Evolutionary conservation across 140 eudicot genomes (phyloP), one percentile per base, ranked within the genome.

Genomic region (Flaveria floridana): DNA sequence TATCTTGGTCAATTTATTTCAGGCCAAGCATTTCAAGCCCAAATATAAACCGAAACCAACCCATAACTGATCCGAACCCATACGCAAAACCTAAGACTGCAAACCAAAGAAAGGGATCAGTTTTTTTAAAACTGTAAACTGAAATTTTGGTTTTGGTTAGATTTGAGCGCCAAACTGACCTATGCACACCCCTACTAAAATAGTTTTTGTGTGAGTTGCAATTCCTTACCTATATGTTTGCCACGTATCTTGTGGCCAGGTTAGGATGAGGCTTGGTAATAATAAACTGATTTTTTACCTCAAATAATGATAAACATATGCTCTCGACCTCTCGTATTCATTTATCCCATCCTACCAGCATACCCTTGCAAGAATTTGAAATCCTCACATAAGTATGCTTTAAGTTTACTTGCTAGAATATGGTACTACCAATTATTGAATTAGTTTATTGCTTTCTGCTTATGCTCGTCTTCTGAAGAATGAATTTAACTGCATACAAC

Each of bases 371-470:
- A 41, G 76, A 53, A 19, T 71, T 53, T 71, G 65, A 23, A 26
- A 71, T 71, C 50, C 20, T 71, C 34, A 71, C 26, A 23, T 58
- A 70, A 15, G 46, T 71, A 52, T 30, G 64, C 25, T 16, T 71
- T 53, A 30, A 37, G 48, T 71, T 34, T 53, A 53, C 52, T 15
- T 58, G 65, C 34, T 21, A 58, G n/a, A 58, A 58, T 14, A 58
- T 58, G 65, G 3, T 58, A 58, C 39, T 7, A 34, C 16, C 10
- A n/a, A 28, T 44, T 6, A 12, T 71, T 28, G 75, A 19, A 37
- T 18, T 41, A 53, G 47, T 46, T 55, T 46, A 23, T 28, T 2
- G 6, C 10, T 59, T 12, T 58, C 25, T 12, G 44, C 55, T 11
- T 13, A 12, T 48, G 1, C 2, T 4, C 7, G 6, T 62, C 15